phyloP scores from a whole-genome alignment of 2,329 filamentous ascomycete genomes.

The Hawksworthiomyces lignivorus region DNA sequence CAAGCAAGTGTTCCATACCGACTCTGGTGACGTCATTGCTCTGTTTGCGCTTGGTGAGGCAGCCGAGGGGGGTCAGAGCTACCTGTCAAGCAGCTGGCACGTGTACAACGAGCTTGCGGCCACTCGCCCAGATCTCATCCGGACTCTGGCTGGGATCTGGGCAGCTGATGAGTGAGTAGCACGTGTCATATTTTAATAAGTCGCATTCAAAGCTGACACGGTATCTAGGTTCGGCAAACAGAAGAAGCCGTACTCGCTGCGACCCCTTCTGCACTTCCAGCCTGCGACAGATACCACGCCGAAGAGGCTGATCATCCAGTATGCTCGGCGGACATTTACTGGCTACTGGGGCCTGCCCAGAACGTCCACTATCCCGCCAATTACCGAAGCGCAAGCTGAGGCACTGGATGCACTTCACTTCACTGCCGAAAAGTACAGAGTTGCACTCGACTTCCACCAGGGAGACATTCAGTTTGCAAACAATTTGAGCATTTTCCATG shows the following conservation, averaged over 20 bases:
- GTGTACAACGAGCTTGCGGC: constrained; percentile 57
- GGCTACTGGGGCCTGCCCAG: constrained; percentile 49
- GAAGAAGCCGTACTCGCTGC: constrained; percentile 34
- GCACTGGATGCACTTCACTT: constrained; percentile 45
- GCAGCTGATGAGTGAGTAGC: constrained; percentile 35
- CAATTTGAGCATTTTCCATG: constrained; percentile 47
- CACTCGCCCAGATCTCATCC: constrained; percentile 51
- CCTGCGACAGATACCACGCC: constrained; percentile 35
- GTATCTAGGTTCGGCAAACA: constrained; percentile 43
- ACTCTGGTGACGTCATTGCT: constrained; percentile 51
- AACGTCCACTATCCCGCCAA: constrained; percentile 45
- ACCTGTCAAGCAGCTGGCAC: constrained; percentile 48
- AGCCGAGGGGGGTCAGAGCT: constrained; percentile 48
- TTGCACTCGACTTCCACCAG: constrained; percentile 37
- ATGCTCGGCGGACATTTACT: constrained; percentile 51
- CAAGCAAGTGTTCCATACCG: constrained; percentile 57
- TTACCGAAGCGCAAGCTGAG: constrained; percentile 45
- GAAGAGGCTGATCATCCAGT: constrained; percentile 52
- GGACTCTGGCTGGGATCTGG: constrained; percentile 46
- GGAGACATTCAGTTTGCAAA: constrained; percentile 50
- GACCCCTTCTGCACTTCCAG: constrained; percentile 50
- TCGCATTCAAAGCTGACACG: neutral
- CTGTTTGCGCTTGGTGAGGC: constrained; percentile 48
- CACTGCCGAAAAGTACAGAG: constrained; percentile 36
- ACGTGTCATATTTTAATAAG: neutral